Base-by-base conservation (phyloP, 2,329 filamentous ascomycete species). In the Ascocoryne sarcoides region DNA sequence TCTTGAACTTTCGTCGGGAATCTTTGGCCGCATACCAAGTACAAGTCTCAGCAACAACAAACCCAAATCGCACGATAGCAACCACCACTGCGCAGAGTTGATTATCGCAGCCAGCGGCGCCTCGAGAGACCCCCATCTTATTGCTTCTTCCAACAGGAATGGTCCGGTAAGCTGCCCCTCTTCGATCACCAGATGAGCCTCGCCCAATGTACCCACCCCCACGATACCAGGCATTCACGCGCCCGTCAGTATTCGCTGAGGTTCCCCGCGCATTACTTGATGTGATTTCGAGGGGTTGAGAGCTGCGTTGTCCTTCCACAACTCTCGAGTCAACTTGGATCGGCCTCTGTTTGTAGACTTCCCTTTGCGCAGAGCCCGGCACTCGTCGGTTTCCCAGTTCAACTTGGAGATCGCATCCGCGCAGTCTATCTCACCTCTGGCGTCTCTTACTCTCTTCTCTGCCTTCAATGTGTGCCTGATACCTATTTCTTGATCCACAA, bases 111-210 rank as follows among this genome's bases (percentile, higher is more conserved):
- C 20, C 19, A 16, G n/a, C 10, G 20, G 26, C 9, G 41, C 15
- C 28, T 41, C 15, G 15, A 36, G 19, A 19, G 35, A 20, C 15
- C 32, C 35, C 10, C 17, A 19, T 36, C 36, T 32, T 42, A n/a
- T 40, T 28, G 4, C 44, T 43, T 41, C 21, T 45, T 29, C 38
- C 43, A 45, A 36, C 48, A 56, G 48, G 50, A 56, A 57, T 60
- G 54, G 51, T 56, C 49, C 57, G 54, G 57, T 60, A 56, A 57
- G 57, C 50, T 46, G 32, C 23, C 39, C 39, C 35, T 43, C 36
- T 31, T 40, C 26, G 32, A 23, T 16, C 19, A 28, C 19, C 31
- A 40, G 46, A 48, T 52, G n/a, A 49, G 50, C 47, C 35, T 45
- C 36, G 37, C 33, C 36, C 30, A 38, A n/a, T n/a, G n/a, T n/a